phyloP scores from a whole-genome alignment of 2,329 filamentous ascomycete genomes.

The Stachybotrys echinatus region DNA sequence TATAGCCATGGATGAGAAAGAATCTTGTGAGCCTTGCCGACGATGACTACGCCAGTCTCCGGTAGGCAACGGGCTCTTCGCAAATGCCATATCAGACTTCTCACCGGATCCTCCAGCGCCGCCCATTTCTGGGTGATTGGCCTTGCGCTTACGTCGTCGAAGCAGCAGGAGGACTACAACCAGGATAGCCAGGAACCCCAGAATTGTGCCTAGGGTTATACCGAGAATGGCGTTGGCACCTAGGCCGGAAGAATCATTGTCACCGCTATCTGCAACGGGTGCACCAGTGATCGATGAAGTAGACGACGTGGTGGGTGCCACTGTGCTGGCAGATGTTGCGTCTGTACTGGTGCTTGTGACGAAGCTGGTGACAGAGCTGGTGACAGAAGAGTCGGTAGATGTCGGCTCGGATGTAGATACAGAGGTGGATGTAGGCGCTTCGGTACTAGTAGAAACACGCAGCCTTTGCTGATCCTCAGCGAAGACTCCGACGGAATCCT shows the following conservation, averaged over 20 bases:
- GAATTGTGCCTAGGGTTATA: slow-evolving; percentile 75
- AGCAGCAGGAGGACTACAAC: slow-evolving; percentile 62
- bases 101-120: slow-evolving; percentile 46
- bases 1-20: slow-evolving; percentile 60
- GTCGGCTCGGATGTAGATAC: neutral
- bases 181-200: slow-evolving; percentile 67
- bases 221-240: slow-evolving; percentile 62
- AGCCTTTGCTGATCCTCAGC: neutral
- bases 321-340: slow-evolving; percentile 8
- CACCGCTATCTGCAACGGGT: slow-evolving; percentile 6
- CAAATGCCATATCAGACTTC: slow-evolving; percentile 49
- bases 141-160: slow-evolving; percentile 43
- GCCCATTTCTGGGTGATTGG: slow-evolving; percentile 37
- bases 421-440: slow-evolving; percentile 15
- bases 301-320: neutral
- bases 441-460: slow-evolving; percentile 7
- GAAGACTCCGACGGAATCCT: slow-evolving; percentile 4
- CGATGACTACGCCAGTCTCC: slow-evolving; percentile 46
- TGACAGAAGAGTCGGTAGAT: neutral
- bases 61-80: slow-evolving; percentile 29
- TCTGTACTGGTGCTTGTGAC: slow-evolving; percentile 14
- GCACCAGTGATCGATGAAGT: slow-evolving; percentile 15
- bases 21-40: slow-evolving; percentile 47
- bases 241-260: slow-evolving; percentile 23
- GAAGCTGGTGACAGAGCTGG: slow-evolving; percentile 6